Evolutionary conservation across 768 basidiomycete genomes (phyloP), one percentile per base, ranked within the genome.

Genomic region (Boletus fagicola): DNA sequence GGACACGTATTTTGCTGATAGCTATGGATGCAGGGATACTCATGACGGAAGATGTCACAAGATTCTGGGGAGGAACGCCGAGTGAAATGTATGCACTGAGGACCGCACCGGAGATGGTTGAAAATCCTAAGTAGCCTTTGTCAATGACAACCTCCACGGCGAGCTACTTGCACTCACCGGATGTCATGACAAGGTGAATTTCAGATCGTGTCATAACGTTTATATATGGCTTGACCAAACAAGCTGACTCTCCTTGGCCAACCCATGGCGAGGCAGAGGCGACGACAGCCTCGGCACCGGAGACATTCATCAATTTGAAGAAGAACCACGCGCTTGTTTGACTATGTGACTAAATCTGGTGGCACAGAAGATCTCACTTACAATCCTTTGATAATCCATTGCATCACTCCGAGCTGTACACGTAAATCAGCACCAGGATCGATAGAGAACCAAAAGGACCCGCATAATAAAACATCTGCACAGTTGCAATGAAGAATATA

Each of bases 211-310:
- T 93, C 88, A 93, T 92, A 53, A 83, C 69, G 66, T 92, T 88
- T 64, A 92, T 85, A 67, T 90, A 93, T 35, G 92, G 92, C 52
- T 80, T 81, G 62, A 94, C 90, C 61, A 94, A 76, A 72, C 92
- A 92, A 46, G 91, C 92, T 24, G 86, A 88, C 72, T 94, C 93
- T 68, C 90, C 93, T 74, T 91, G 89, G 22, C 94, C 94, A 62
- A 96, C 85, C 82, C 90, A 96, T n/a, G 94, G 94, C 0, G 92
- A 94, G 16, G 92, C 87, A 49, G 94, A 86, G 30, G 94, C 93
- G 43, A 96, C 92, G 56, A 96, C 88, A 36, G 94, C 93, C 69
- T 96, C 94, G 4, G 92, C 94, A 57, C 94, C 94, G n/a, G 94
- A 94, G 35, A 96, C 83, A 61, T 90, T 86, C 84, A 96, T 82